Base-by-base conservation (phyloP, 352 stramenopile genomes). In the Blastocystis hominis region DNA sequence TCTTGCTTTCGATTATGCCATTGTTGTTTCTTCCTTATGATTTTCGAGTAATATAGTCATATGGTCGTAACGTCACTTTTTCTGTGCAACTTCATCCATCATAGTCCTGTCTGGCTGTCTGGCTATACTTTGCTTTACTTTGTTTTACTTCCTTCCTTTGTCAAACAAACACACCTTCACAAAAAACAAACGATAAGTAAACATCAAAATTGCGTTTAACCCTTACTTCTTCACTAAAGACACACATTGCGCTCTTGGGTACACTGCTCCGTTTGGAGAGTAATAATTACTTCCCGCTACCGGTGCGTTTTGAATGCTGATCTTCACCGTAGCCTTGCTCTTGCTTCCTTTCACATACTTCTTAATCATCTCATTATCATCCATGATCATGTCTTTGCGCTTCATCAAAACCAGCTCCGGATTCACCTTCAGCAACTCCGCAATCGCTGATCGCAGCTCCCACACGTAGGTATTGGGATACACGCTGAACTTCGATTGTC, bases 281-380 rank as follows among this genome's bases (percentile, higher is more conserved):
- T 75, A 47, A n/a, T 75, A 75, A 36, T 75, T 75, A 36, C 63
- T 76, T 50, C 64, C 64, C 47, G 9, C 64, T n/a, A 24, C 64
- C 50, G 38, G 34, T 3, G 42, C 44, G 15, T 76, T 20, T 17
- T 15, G 47, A n/a, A 76, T 36, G 47, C 4, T 15, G 15, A 55
- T 9, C 3, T 17, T 38, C 4, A 76, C 17, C 4, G 4, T 15
- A 17, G 34, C n/a, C 34, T 76, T 76, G 15, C 24, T 6, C 38
- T 50, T 50, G 17, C 17, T 17, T n/a, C 24, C 30, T 4, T 7
- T 55, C n/a, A 76, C 55, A 47, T 75, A 75, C 17, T 76, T 50
- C 64, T 76, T 34, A 40, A 76, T 15, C 47, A 50, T 30, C 64
- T 55, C 38, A 50, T 76, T 54, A 17, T 76, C 64, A 34, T 76